Percentiles rank a stretch among this genome's conserved stretches.
Evolutionary conservation across 306 rosid species (phyloP).

Genomic region (Vicia faba): DNA sequence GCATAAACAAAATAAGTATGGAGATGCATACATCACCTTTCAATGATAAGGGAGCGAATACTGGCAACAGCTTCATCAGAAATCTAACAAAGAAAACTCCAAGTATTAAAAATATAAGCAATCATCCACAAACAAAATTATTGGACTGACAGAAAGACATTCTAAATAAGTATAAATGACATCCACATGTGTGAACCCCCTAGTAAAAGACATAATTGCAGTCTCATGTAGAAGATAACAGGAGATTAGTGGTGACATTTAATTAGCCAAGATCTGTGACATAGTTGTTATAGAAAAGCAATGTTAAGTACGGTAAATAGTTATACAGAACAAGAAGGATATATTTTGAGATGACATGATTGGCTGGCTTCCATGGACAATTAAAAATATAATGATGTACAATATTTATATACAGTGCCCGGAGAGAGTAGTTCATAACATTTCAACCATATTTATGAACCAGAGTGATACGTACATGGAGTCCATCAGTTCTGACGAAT

Average conservation of each 20-base stretch:
- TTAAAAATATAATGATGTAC: conserved; percentile 22
- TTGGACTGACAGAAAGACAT: conserved; percentile 20
- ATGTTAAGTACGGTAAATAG: background rate
- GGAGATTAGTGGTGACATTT: conserved; percentile 14
- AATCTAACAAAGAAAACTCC: conserved; percentile 54
- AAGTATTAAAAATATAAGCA: conserved; percentile 35
- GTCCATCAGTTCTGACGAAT: conserved; percentile 88
- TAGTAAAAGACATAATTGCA: conserved; percentile 18
- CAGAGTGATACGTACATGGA: conserved; percentile 75
- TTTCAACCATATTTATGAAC: conserved; percentile 43
- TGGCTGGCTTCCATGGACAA: conserved; percentile 1
- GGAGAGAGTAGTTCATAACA: conserved; percentile 25
- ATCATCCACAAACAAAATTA: conserved; percentile 29
- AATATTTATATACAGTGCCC: conserved; percentile 27
- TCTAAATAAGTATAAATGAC: conserved; percentile 7
- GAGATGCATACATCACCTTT: conserved; percentile 60
- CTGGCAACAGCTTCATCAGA: conserved; percentile 82
- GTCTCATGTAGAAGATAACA: conserved; percentile 19
- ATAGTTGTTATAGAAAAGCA: background rate
- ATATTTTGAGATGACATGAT: background rate
- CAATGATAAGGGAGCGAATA: conserved; percentile 67
- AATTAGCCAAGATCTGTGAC: conserved; percentile 28
- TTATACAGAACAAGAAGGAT: background rate
- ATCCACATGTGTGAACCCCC: conserved; percentile 19
- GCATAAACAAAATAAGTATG: conserved; percentile 22